Evolutionary conservation across 495 filamentous ascomycete genomes (phyloP), one percentile per base, ranked within the genome.

Genomic region (Polyplosphaeria fusca): DNA sequence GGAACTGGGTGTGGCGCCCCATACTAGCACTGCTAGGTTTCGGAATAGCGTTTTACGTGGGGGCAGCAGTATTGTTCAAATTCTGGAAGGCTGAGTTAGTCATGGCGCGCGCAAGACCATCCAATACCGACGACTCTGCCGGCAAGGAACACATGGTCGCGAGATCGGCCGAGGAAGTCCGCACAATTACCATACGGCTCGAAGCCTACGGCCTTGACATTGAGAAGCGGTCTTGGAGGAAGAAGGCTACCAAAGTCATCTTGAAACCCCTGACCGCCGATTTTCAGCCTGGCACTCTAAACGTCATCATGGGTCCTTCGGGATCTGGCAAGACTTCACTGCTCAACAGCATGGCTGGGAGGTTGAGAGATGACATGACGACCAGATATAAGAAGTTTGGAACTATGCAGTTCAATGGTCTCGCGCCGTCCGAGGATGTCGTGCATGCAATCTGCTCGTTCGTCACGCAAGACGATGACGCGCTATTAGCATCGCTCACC

Each of bases 291-390:
- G 83, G 83, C 1, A 69, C 75, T 18, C 68, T 90, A 11, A 89
- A 90, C 60, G 77, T 89, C 2, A 87, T 90, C 48, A 87, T 89
- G 85, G 86, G 86, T 0, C 86, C 86, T 1, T 87, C 84, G 13
- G 86, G 86, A 0, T 83, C 81, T 28, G 86, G 86, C 12, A 90
- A 88, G 68, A 87, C 85, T 3, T 83, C 83, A 0, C 64, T 89
- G 3, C 72, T 89, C 2, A 87, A 88, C 62, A 76, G 80, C 1
- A 84, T 89, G 75, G 82, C 86, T 12, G 72, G 76, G 4, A 75
- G 86, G 9, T 70, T 89, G 9, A 77, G 81, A 30, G 79, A 75
- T 44, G 82, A 79, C 2, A 49, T 78, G 16, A 68, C 70, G 2
- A 84, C 78, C 0, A 68, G 73, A 38, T 87, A 88, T 56, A 70